Base-by-base conservation (phyloP, 176 grass and related monocot genomes). In the Phyllostachys edulis region DNA sequence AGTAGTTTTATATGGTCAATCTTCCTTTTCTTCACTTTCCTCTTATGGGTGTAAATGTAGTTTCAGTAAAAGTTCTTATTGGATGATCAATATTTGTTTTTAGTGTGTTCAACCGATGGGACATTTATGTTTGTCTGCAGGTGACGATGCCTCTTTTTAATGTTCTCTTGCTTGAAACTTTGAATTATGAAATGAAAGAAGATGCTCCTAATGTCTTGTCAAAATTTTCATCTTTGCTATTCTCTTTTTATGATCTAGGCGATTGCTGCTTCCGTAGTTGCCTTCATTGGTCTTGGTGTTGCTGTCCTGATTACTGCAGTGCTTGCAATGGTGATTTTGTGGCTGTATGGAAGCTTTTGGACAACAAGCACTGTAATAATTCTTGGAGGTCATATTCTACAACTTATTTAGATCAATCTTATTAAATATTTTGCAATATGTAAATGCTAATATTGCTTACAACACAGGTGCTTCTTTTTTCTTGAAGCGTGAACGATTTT, bases 341-440 rank as follows among this genome's bases (percentile, higher is more conserved):
- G 93, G 96, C 40, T 99, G 57, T 96, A 92, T 89, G 96, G 96
- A 86, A 99, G 91, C 81, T 96, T 99, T 75, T 99, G 96, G 93
- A 88, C 46, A 80, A 99, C 96, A 83, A 88, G 85, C 67, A 41
- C 84, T 86, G 76, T 99, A 49, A 80, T 95, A 75, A 52, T 99
- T 94, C 69, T 94, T 85, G 91, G 91, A 92, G 94, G 94, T 94
- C 40, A 76, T 85, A 75, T 82, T 87, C 82, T 39, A 64, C 41
- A 80, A 62, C 57, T 91, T 87, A n/a, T 79, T 85, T 40, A 80
- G 32, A 52, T 74, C 15, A 11, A 23, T 11, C 52, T 78, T 65
- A 65, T 71, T 72, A 11, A 56, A 51, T 62, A 44, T 59, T 84
- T 69, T 21, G 14, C 46, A 71, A 13, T 77, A 46, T 86, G 9